Percentiles rank a stretch among this genome's conserved stretches.
These are phyloP conservation scores for Vicia sativa DNA, from an alignment of 306 rosid genomes.

Conservation along the genomic window DNA sequence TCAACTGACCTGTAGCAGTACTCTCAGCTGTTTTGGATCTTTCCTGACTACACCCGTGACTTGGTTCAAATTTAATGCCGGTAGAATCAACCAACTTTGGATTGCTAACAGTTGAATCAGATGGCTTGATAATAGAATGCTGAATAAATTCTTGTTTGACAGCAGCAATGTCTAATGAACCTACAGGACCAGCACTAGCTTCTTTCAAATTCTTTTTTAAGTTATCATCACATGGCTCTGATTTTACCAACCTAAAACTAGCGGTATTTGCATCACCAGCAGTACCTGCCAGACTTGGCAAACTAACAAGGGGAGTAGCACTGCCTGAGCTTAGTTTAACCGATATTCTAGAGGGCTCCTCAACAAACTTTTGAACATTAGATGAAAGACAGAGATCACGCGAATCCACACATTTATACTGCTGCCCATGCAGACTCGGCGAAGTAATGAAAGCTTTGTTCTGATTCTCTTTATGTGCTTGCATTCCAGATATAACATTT, in stretches of 20 bases:
- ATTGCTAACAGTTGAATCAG: constrained; percentile 37
- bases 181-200: constrained; percentile 34
- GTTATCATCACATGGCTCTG: constrained; percentile 74
- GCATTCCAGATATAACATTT: constrained; percentile 34
- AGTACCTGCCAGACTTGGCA: constrained; percentile 35
- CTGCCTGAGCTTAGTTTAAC: constrained; percentile 40
- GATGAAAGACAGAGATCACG: constrained; percentile 32
- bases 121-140: constrained; percentile 39
- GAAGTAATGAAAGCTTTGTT: constrained; percentile 32
- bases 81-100: constrained; percentile 43
- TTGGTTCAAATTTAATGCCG: constrained; percentile 58
- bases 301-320: constrained; percentile 37
- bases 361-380: constrained; percentile 29
- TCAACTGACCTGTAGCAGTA: constrained; percentile 37
- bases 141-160: constrained; percentile 51
- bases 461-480: constrained; percentile 29
- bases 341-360: constrained; percentile 49
- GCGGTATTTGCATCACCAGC: constrained; percentile 41
- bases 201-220: constrained; percentile 45
- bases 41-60: constrained; percentile 39
- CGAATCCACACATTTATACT: constrained; percentile 17
- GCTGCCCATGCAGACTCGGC: constrained; percentile 39
- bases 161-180: constrained; percentile 42
- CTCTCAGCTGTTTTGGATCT: constrained; percentile 44
- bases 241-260: constrained; percentile 58